Percentiles rank a stretch among this genome's conserved stretches.
phyloP scores from a whole-genome alignment of 495 filamentous ascomycete genomes.

The Daldinia childiae region DNA sequence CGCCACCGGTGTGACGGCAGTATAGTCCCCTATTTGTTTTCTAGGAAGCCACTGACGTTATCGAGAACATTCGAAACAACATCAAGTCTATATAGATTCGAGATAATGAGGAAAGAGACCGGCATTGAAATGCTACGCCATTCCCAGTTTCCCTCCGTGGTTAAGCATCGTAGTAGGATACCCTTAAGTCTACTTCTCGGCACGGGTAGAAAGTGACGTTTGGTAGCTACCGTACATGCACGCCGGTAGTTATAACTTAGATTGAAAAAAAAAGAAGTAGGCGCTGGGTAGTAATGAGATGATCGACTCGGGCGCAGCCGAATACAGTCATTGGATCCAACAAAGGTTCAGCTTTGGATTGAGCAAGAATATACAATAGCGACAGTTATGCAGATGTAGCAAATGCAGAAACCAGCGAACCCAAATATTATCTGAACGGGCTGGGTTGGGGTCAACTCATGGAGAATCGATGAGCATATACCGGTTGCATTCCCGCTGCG shows the following conservation, averaged over 20 bases:
- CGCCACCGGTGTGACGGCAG: conserved; percentile 30
- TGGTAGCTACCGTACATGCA: conserved; percentile 31
- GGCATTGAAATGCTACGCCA: conserved; percentile 28
- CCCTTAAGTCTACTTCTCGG: conserved; percentile 26
- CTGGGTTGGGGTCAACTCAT: conserved; percentile 39
- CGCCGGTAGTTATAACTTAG: conserved; percentile 41
- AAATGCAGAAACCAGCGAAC: conserved; percentile 9
- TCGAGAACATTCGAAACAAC: conserved; percentile 26
- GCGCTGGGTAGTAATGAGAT: conserved; percentile 38
- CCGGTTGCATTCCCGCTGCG: conserved; percentile 24
- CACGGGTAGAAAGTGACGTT: conserved; percentile 36
- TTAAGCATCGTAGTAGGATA: conserved; percentile 19
- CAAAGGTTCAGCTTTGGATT: conserved; percentile 35
- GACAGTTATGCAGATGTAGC: conserved; percentile 28
- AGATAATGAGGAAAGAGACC: conserved; percentile 25
- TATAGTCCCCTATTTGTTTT: conserved; percentile 19
- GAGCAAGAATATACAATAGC: conserved; percentile 28
- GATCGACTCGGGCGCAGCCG: conserved; percentile 43
- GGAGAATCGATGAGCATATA: conserved; percentile 30
- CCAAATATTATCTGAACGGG: conserved; percentile 20
- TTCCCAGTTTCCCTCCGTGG: conserved; percentile 30
- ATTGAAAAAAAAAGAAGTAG: conserved; percentile 33
- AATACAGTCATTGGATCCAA: conserved; percentile 42
- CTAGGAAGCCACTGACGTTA: conserved; percentile 40
- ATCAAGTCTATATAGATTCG: conserved; percentile 3